Evolutionary conservation across 2,329 filamentous ascomycete species (phyloP).

Genomic region (Metarhizium rileyi): DNA sequence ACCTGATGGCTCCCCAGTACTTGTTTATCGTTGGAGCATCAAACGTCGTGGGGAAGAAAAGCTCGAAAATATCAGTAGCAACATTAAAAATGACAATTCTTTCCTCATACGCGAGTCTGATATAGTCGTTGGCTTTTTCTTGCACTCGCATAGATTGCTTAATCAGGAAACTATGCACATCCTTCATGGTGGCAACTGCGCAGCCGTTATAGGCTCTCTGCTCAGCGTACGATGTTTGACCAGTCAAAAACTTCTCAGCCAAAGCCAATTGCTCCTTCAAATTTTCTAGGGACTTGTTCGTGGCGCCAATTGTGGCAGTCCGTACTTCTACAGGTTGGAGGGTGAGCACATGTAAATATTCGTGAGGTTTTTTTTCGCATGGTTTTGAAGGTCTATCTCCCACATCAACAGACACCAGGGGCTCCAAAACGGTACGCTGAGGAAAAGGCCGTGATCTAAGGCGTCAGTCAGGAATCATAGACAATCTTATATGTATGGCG

Average conservation of each 20-base stretch:
- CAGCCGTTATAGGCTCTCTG: slow-evolving; percentile 21
- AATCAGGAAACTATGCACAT: slow-evolving; percentile 16
- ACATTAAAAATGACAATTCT: slow-evolving; percentile 31
- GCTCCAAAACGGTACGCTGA: slow-evolving; percentile 1
- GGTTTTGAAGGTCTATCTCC: background rate
- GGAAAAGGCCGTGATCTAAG: background rate
- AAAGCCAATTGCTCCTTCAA: slow-evolving; percentile 15
- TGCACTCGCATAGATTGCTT: slow-evolving; percentile 14
- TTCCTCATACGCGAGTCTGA: slow-evolving; percentile 20
- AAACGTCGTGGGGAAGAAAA: slow-evolving; percentile 30
- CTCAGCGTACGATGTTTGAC: slow-evolving; percentile 16
- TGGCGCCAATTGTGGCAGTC: background rate
- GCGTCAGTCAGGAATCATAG: background rate
- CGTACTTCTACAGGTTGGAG: slow-evolving; percentile 8
- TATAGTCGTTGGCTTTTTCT: slow-evolving; percentile 13
- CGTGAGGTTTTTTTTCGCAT: background rate
- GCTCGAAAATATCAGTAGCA: slow-evolving; percentile 28
- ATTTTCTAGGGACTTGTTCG: slow-evolving; percentile 3
- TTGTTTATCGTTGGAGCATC: slow-evolving; percentile 28
- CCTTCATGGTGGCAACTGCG: slow-evolving; percentile 11
- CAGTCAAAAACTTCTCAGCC: slow-evolving; percentile 18
- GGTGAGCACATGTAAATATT: slow-evolving; percentile 14
- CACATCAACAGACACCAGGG: background rate
- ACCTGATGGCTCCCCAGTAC: slow-evolving; percentile 34
- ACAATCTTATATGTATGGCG: background rate